Conservation (phyloP, 2,329 filamentous ascomycete species). For the Hypoxylon sp. region DNA sequence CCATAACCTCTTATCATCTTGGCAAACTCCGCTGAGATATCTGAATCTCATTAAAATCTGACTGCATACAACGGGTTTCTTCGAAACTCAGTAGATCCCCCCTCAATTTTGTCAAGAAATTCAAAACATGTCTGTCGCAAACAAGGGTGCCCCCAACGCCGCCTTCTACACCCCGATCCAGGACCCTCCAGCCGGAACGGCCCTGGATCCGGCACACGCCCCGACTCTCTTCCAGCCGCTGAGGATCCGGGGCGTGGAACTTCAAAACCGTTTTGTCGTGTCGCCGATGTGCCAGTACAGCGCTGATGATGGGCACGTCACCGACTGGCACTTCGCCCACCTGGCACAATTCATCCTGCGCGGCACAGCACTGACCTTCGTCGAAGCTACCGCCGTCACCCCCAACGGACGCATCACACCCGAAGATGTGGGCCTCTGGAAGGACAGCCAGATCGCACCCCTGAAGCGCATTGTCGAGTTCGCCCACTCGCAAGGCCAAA, state of each 20-base stretch:
- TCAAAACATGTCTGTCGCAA: conserved; percentile 47
- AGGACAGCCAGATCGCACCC: conserved; percentile 83
- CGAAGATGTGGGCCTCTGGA: conserved; percentile 84
- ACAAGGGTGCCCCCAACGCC: conserved; percentile 60
- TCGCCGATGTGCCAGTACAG: conserved; percentile 75
- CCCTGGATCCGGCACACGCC: conserved; percentile 58
- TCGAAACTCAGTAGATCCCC: conserved; percentile 16
- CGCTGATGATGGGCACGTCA: conserved; percentile 75
- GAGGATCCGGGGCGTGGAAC: conserved; percentile 65
- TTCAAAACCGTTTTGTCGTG: conserved; percentile 71
- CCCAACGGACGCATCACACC: conserved; percentile 87
- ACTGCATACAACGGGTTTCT: conserved; percentile 12
- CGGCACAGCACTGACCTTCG: conserved; percentile 79
- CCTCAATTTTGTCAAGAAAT: conserved; percentile 9
- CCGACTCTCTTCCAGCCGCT: conserved; percentile 72
- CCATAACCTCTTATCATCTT: conserved; percentile 36
- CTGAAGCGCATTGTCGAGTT: conserved; percentile 81
- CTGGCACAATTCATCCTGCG: conserved; percentile 83
- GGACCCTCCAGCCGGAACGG: conserved; percentile 65
- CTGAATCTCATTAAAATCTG: conserved; percentile 13
- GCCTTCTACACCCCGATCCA: conserved; percentile 71
- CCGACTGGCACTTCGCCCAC: conserved; percentile 86
- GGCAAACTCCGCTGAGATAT: conserved; percentile 31
- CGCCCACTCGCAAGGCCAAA: conserved; percentile 82
- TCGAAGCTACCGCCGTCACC: conserved; percentile 84